Base-by-base conservation (phyloP, 305 asterid genomes). In the Fraxinus greggii region DNA sequence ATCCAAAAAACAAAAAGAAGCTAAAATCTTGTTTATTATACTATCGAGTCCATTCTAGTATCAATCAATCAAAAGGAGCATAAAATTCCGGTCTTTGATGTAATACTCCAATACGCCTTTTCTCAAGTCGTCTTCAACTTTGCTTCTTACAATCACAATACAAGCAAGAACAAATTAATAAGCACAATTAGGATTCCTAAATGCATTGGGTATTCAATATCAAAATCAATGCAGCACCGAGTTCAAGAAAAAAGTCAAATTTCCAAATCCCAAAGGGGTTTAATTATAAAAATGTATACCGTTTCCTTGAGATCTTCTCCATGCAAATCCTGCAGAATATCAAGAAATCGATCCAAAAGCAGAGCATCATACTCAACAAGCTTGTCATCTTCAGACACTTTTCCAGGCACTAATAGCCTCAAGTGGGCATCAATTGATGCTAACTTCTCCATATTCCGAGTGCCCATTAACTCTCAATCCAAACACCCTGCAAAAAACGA, bases 321-420 rank as follows among this genome's bases (percentile, higher is more conserved):
- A 79, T 95, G 99, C 87, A 95, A 90, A 80, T 87, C 94, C 93
- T 94, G 95, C 79, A 95, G 97, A 88, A 96, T 96, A 69, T 94
- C 98, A 42, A 94, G 98, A 85, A 95, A 95, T 4, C 98, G 91
- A 88, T 94, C 99, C 91, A 95, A 84, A 83, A 95, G 97, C 93
- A 95, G 83, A 35, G 99, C 99, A 86, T 95, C 99, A 84, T 94
- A 95, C 85, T 95, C 99, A 75, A 95, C 89, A 42, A 95, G 97
- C 88, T 92, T 94, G 81, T 95, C 99, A 85, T 96, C 99, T 51
- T 96, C 98, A n/a, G 98, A 92, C 24, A 96, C 92, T 84, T 92
- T 95, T 24, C 86, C 89, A 40, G 99, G 99, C 12, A 93, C 97
- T 91, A 95, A 88, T 78, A 85, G 92, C 94, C 99, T 91, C 81